Base-by-base conservation (phyloP, 345 rosid species). In the Corchorus olitorius region DNA sequence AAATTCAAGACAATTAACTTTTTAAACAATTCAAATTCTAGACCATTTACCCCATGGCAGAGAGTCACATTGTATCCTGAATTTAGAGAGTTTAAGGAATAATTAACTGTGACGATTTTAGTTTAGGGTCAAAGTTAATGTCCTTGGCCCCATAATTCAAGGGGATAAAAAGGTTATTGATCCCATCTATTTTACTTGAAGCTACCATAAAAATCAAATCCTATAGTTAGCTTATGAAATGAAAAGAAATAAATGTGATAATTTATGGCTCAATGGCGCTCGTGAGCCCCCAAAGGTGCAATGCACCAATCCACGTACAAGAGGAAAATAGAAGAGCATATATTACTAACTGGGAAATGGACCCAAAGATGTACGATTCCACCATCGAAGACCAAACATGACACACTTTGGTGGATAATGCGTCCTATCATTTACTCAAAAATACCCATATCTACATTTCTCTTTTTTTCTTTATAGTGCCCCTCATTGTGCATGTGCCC, bases 381-480 rank as follows among this genome's bases (percentile, higher is more conserved):
- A 7, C 69, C 61, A 52, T 70, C 50, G 60, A 37, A 22, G 56
- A n/a, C 33, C 76, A 16, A 61, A 74, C 76, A 61, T 33, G 15
- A 8, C 66, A 62, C 14, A 22, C 45, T 59, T 73, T 56, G 67
- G 15, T 73, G 67, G 59, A 62, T 53, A 49, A 62, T 48, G 70
- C 35, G n/a, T 15, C 54, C 56, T 16, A 73, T 73, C 58, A 22
- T 20, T 58, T 41, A 41, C 64, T 65, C 39, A 55, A 56, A 56
- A 55, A 55, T 3, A 8, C 43, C 15, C 12, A 33, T 53, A 53
- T 71, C 33, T 33, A 19, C 20, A 16, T 55, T 71, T 56, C 27
- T 35, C 52, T 39, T n/a, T 4, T 35, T 35, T 39, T 27, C 27
- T 27, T 39, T 13, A 41, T 65, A n/a, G 52, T 56, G 46, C 74